Evolutionary conservation across 768 basidiomycete genomes (phyloP), one percentile per base, ranked within the genome.

Genomic region (Rhodotorula babjevae): DNA sequence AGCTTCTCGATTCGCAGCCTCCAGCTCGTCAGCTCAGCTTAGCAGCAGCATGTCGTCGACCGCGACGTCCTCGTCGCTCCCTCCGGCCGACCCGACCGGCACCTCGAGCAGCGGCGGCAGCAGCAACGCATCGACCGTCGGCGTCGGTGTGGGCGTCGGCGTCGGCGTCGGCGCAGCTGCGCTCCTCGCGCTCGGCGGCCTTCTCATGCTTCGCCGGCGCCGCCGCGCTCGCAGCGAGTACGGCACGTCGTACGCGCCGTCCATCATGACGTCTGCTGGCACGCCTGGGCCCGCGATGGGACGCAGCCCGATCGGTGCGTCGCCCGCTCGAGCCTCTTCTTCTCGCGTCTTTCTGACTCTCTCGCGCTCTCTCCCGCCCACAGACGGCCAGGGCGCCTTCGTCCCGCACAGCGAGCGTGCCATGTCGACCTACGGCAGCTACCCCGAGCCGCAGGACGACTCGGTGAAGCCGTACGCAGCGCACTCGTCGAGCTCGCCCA

Each of bases 401-500:
- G 23, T 27, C 10, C 11, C 36, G 40, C 42, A 60, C 59, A 33
- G 36, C 36, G 36, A 60, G 12, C 40, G 59, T 42, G 40, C 59
- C 25, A 19, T 60, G 40, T 44, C 59, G 23, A n/a, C 40, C 59
- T 44, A 42, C 59, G 47, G 47, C 18, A 49, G 19, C 47, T 49
- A 49, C 21, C 59, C 59, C 42, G 59, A 60, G 59, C 9, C 44
- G 1, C 59, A 60, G n/a, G 59, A 60, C 59, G 59, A 60, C 16
- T 25, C 59, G 10, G 11, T 11, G 42, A 36, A 23, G 40, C 10
- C 53, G 10, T 46, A 25, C 42, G 10, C 7, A 25, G 36, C 9
- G 8, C 21, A 21, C 23, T 60, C 42, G 40, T 27, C 23, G 18
- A 44, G 11, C 36, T 40, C 21, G 42, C 23, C 14, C 23, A 25